phyloP scores from a whole-genome alignment of 1,284 basidiomycete genomes.

The Takashimella koratensis region DNA sequence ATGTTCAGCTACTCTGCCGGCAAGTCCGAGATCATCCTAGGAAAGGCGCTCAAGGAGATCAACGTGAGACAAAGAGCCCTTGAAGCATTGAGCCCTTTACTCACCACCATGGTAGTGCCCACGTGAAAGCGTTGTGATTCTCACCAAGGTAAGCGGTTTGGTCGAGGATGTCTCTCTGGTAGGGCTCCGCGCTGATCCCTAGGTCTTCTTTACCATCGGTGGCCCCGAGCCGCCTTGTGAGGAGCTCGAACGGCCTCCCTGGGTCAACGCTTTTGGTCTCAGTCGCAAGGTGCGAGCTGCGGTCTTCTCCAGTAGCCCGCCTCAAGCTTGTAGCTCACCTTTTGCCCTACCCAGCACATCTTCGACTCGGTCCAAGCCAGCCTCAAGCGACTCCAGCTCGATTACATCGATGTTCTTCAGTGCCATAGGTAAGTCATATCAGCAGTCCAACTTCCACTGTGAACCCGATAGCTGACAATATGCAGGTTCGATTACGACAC shows the following conservation, averaged over 20 bases:
- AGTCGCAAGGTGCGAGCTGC: too few relatives aligned
- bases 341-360: too few relatives aligned
- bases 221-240: too few relatives aligned
- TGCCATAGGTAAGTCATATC: too few relatives aligned
- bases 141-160: slow-evolving; percentile 73
- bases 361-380: slow-evolving; percentile 65
- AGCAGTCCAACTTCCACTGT: too few relatives aligned
- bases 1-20: slow-evolving; percentile 54
- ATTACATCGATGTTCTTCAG: slow-evolving; percentile 62
- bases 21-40: slow-evolving; percentile 61
- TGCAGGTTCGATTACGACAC: slow-evolving; percentile 60
- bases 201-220: slow-evolving; percentile 23
- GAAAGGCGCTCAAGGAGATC: slow-evolving; percentile 70
- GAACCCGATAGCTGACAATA: too few relatives aligned
- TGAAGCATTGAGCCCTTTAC: neutral
- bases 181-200: too few relatives aligned
- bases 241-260: too few relatives aligned
- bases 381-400: slow-evolving; percentile 62
- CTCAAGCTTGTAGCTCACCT: too few relatives aligned
- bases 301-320: too few relatives aligned
- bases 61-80: slow-evolving; percentile 49
- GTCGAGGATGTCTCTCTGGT: too few relatives aligned
- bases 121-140: slow-evolving; percentile 70
- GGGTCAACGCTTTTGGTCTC: slow-evolving; percentile 53
- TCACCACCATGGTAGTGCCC: slow-evolving; percentile 51